Evolutionary conservation across 257 asterid genomes (phyloP).

Genomic region (Coffea eugenioides): DNA sequence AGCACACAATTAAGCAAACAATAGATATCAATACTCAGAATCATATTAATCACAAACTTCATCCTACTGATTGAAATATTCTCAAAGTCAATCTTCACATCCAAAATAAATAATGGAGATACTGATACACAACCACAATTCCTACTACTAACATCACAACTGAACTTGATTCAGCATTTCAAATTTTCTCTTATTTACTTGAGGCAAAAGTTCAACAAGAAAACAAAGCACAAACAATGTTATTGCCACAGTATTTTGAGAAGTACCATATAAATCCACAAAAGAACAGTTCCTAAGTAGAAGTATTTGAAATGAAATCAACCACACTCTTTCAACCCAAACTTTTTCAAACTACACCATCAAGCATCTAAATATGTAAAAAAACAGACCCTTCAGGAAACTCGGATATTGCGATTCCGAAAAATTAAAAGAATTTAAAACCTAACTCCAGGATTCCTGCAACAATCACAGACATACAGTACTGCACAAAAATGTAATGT

Average conservation of each 20-base stretch:
- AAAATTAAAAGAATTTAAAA: neutral
- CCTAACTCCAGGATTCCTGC: neutral
- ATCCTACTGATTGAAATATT: neutral
- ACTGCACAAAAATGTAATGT: neutral
- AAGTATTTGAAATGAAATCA: neutral
- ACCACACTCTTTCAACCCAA: neutral
- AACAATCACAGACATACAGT: neutral
- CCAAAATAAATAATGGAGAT: neutral
- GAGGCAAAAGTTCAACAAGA: neutral
- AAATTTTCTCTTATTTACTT: neutral
- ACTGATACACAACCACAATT: too few relatives aligned
- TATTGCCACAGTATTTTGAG: neutral
- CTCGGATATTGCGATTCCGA: neutral
- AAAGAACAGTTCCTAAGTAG: neutral
- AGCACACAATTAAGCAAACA: conserved; percentile 5
- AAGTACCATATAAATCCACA: neutral
- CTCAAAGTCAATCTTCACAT: neutral
- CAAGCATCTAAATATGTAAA: neutral
- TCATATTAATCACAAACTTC: neutral
- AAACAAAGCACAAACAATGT: neutral
- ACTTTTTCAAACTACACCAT: neutral
- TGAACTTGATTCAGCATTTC: neutral
- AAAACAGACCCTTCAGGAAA: neutral
- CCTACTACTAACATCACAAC: neutral
- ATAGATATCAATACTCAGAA: neutral